Evolutionary conservation across 2,329 filamentous ascomycete species (phyloP).

Genomic region (Fusarium buxicola): DNA sequence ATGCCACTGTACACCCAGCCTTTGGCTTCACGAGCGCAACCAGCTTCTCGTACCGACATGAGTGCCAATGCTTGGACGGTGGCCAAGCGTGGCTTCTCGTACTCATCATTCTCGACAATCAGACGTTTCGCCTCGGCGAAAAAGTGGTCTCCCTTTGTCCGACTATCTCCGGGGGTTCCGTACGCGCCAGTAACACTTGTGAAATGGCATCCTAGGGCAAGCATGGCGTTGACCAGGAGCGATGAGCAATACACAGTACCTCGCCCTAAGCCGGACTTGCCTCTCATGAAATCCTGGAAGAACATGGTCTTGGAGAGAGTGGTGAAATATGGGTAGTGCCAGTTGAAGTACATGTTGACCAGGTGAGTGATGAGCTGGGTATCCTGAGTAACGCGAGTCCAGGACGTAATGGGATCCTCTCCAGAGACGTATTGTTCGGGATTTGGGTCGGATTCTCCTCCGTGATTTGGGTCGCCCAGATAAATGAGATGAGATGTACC

Average conservation of each 20-base stretch:
- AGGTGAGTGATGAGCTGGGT: conserved; percentile 84
- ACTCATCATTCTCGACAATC: conserved; percentile 91
- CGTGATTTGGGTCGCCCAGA: conserved; percentile 64
- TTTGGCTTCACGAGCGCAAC: conserved; percentile 92
- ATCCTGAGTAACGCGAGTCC: conserved; percentile 88
- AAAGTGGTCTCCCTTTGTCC: conserved; percentile 94
- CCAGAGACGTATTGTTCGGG: conserved; percentile 61
- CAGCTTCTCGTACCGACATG: conserved; percentile 96
- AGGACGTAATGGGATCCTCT: conserved; percentile 81
- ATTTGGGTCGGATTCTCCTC: conserved; percentile 55
- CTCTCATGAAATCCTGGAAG: conserved; percentile 83
- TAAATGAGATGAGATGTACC: conserved; percentile 95
- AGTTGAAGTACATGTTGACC: conserved; percentile 97
- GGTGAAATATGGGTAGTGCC: conserved; percentile 97
- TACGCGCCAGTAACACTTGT: conserved; percentile 80
- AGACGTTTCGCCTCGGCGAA: conserved; percentile 93
- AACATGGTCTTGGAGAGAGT: conserved; percentile 89
- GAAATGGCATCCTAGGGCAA: conserved; percentile 94
- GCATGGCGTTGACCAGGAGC: conserved; percentile 91
- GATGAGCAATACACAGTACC: conserved; percentile 85
- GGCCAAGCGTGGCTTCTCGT: conserved; percentile 86
- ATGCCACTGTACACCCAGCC: conserved; percentile 99
- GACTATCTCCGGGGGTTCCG: conserved; percentile 76
- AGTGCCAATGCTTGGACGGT: conserved; percentile 94
- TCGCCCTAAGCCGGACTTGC: conserved; percentile 67